Evolutionary conservation across 2,329 filamentous ascomycete genomes (phyloP), one percentile per base, ranked within the genome.

Genomic region (Arthroderma sp.): DNA sequence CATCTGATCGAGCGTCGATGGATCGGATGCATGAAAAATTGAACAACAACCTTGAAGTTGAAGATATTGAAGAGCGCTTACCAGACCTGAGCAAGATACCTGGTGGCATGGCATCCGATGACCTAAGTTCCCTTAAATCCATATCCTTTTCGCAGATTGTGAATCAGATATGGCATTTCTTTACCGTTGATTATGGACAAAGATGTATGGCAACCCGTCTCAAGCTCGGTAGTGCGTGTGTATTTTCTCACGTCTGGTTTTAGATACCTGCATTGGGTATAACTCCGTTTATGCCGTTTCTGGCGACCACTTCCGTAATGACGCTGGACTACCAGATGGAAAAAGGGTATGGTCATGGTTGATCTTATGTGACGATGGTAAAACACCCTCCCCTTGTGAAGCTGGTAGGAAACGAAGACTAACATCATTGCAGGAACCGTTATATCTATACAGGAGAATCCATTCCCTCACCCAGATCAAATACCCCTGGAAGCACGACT

Each of bases 121-220:
- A 22, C 15, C 15, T 22, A 22, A 22, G 15, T 22, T 22, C 15
- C 15, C 27, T 40, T 36, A 40, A 50, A 56, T 51, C 38, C 31
- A 54, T 73, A 4, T 73, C 72, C 2, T 71, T 77, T 46, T 74
- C 76, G 41, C 66, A 75, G 29, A 70, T 86, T 36, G 74, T 82
- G 4, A 72, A 83, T 50, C 74, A 80, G 44, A 80, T 84, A n/a
- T 82, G 82, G 69, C 82, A 86, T 58, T 87, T 83, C 59, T 80
- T 78, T 9, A 82, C 81, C 0, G 74, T 84, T 9, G 83, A 87
- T 54, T 75, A 80, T 58, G 82, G 81, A 0, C 64, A 70, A 10
- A 71, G 69, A 58, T 84, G 81, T 78, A 64, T 54, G 68, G 7
- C 11, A 39, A 7, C 38, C 42, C 7, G 5, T 3, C 31, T 40